phyloP scores from a whole-genome alignment of 129 eudicot genomes.

The Calendula officinalis region DNA sequence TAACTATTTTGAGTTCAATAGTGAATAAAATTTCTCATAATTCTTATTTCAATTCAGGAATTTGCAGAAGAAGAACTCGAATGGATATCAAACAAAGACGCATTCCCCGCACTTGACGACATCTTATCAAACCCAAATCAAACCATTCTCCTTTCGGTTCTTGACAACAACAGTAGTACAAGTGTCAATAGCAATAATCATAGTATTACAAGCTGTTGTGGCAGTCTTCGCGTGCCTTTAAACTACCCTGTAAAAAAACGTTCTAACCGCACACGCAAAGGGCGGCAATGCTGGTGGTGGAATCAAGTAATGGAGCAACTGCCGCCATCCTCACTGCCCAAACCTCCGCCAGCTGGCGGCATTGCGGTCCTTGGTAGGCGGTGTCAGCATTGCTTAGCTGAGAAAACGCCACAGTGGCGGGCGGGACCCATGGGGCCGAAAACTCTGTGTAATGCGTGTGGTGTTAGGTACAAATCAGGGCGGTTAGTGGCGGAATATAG shows the following conservation, averaged over 20 bases:
- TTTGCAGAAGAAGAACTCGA: constrained; percentile 86
- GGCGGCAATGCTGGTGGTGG: constrained; percentile 45
- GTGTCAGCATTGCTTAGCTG: constrained; percentile 74
- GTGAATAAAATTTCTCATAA: not conserved
- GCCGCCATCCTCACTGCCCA: constrained; percentile 1
- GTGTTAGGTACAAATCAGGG: constrained; percentile 83
- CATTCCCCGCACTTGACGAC: constrained; percentile 80
- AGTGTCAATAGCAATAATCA: constrained; percentile 33
- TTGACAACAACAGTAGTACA: constrained; percentile 60
- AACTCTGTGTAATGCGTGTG: constrained; percentile 86
- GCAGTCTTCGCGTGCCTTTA: constrained; percentile 46
- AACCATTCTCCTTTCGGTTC: constrained; percentile 45
- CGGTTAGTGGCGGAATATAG: constrained; percentile 76
- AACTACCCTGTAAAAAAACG: constrained; percentile 52
- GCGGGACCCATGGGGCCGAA: constrained; percentile 91
- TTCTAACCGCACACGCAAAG: constrained; percentile 43
- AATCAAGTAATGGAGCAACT: constrained; percentile 30
- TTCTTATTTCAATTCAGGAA: constrained; percentile 39
- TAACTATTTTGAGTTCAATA: constrained; percentile 6
- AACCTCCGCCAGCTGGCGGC: constrained; percentile 1
- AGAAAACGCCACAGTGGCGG: constrained; percentile 85
- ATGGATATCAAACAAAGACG: constrained; percentile 89
- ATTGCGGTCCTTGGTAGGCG: constrained; percentile 44
- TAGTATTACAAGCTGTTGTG: constrained; percentile 43
- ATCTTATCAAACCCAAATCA: constrained; percentile 35